Evolutionary conservation across 805 yeast species (phyloP), one percentile per base, ranked within the genome.

Genomic region (Candida koratica): DNA sequence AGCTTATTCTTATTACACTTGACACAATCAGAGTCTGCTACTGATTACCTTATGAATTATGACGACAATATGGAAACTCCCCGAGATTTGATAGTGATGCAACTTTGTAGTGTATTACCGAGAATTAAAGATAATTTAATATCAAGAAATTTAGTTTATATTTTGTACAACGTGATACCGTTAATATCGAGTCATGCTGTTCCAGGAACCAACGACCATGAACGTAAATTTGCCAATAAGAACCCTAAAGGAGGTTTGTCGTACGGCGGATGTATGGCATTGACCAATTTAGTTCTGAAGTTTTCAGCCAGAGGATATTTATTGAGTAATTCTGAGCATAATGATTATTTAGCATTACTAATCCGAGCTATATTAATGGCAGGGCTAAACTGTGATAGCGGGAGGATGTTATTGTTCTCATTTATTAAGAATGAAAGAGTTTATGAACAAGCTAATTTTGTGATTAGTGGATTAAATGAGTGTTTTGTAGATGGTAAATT

Each of bases 71-170:
- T 63, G 14, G 48, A 68, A 7, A 77, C 86, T 1, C 72, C 77
- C 37, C 58, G 90, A 42, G 94, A 84, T 54, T 81, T 80, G 38
- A 37, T 79, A 6, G 64, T 81, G 0, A 61, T 70, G 5, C 84
- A 79, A 32, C 51, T 77, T 5, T 69, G 78, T 30, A 59, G 60
- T 16, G 47, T 73, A 23, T 46, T 78, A 5, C 44, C 45, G 17
- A 39, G 33, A 33, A 9, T 20, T 9, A 29, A 12, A 13, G 32
- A 29, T 10, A 6, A 40, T 44, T 28, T 35, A 29, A 11, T 42
- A 38, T 10, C 53, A 16, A 71, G 78, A 1, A 70, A 78, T 9
- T 56, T 77, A 24, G 70, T 75, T 33, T 84, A 83, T 48, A 64
- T 75, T 34, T 53, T 82, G 6, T 81, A 79, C 56, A 83, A 84